Evolutionary conservation across 257 asterid genomes (phyloP), one percentile per base, ranked within the genome.

Genomic region (Anisodus tanguticus): DNA sequence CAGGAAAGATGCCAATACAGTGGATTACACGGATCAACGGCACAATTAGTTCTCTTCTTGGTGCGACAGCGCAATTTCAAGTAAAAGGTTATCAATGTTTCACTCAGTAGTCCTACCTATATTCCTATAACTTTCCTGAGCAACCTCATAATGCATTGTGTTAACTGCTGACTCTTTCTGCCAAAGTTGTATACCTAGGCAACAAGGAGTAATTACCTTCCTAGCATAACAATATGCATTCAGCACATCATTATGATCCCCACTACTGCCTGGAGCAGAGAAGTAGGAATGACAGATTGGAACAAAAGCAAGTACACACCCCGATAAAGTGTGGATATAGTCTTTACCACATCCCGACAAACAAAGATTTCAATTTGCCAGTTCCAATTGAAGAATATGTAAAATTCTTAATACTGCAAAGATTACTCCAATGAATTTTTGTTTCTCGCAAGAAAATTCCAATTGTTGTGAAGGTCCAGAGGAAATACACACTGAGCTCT

Each of bases 391-490:
- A 47, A 74, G 60, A 72, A 70, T 66, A 5, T 19, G 22, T 19
- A 72, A 72, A 47, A 47, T 54, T 47, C 59, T 15, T 26, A 59
- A 72, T 22, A 26, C 60, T 66, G 8, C 72, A 66, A 35, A 5
- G 72, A 4, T 31, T 31, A 66, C 43, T 26, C 58, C 43, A 22
- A 11, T 6, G 80, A 19, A 49, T 74, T 43, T 47, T 47, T 71
- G 3, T 71, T 17, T 71, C 79, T 70, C n/a, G 79, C 79, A n/a
- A 72, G 22, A n/a, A 47, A 3, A 12, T 19, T 60, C 80, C 80
- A 19, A 5, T 11, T 22, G 80, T 74, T 19, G 60, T 47, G n/a
- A 47, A 74, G 19, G 60, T 41, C 43, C 19, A 74, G 60, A 74
- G 37, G 43, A 22, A 45, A 11, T 47, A 74, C 3, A 49, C 12